Percentiles rank a stretch among this genome's conserved stretches.
Evolutionary conservation across 768 basidiomycete species (phyloP).

Genomic region (Floccularia luteovirens): DNA sequence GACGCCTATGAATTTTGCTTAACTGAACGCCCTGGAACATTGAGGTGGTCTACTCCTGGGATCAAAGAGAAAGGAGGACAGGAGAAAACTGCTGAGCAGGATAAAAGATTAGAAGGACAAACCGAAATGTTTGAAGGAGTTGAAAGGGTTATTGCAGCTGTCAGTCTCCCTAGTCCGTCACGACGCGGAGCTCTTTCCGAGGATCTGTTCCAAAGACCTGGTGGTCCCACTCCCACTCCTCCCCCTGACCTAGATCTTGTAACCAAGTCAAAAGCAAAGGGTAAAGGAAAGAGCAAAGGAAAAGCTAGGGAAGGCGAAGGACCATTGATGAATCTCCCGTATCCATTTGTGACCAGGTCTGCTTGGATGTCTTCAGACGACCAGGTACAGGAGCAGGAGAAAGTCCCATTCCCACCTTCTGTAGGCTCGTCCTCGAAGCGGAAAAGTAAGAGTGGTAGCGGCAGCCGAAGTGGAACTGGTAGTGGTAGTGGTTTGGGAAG

Average conservation of each 20-base stretch:
- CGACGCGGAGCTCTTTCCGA: slow-evolving; percentile 51
- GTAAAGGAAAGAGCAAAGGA: slow-evolving; percentile 21
- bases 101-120: too few relatives aligned
- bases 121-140: slow-evolving; percentile 11
- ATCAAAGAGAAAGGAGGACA: slow-evolving; percentile 20
- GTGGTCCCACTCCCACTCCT: slow-evolving; percentile 14
- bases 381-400: too few relatives aligned
- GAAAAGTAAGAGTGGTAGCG: slow-evolving; percentile 6
- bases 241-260: slow-evolving; percentile 24
- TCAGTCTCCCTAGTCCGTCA: slow-evolving; percentile 47
- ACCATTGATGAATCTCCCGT: slow-evolving; percentile 49
- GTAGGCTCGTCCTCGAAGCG: slow-evolving; percentile 23
- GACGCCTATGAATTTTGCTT: slow-evolving; percentile 81
- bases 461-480: background rate
- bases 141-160: slow-evolving; percentile 52
- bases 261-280: slow-evolving; percentile 21
- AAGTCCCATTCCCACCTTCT: slow-evolving; percentile 77
- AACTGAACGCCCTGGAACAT: slow-evolving; percentile 20
- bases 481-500: slow-evolving; percentile 10
- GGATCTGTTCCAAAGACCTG: slow-evolving; percentile 58
- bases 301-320: slow-evolving; percentile 35
- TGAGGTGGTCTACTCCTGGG: slow-evolving; percentile 24
- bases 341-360: slow-evolving; percentile 63
- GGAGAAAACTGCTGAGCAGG: too few relatives aligned
- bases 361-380: slow-evolving; percentile 54